Conservation (phyloP, 495 filamentous ascomycete genomes). For the Pseudomonodictys pantanalensis region DNA sequence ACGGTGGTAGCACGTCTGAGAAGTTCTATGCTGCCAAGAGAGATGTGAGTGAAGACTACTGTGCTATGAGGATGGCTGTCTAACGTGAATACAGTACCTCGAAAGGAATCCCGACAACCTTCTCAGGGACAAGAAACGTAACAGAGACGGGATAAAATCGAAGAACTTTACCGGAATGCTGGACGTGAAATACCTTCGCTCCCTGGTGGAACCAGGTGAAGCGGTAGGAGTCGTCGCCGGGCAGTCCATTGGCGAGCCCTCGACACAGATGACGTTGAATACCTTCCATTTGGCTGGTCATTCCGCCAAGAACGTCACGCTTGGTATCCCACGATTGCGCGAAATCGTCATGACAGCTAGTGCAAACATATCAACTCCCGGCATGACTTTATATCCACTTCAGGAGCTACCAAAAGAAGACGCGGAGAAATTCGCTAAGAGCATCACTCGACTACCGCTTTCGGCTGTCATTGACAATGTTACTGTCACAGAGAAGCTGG, state of each 20-base stretch:
- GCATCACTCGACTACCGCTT: conserved; percentile 82
- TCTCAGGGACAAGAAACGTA: conserved; percentile 73
- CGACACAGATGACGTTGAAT: conserved; percentile 99
- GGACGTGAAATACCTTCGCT: conserved; percentile 88
- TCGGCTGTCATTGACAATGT: conserved; percentile 83
- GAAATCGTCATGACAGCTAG: conserved; percentile 99
- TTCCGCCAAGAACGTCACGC: conserved; percentile 95
- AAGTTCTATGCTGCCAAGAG: conserved; percentile 57
- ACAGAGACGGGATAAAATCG: conserved; percentile 56
- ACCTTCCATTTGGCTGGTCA: conserved; percentile 99
- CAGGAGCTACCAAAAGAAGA: conserved; percentile 66
- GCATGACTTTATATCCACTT: conserved; percentile 82
- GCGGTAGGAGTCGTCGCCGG: conserved; percentile 97
- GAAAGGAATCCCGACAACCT: conserved; percentile 72
- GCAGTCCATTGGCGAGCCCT: conserved; percentile 94
- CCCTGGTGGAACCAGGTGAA: conserved; percentile 91
- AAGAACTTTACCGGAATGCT: conserved; percentile 79
- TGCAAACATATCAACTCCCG: conserved; percentile 78
- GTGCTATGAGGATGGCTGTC: conserved; percentile 28
- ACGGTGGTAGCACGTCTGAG: conserved; percentile 85
- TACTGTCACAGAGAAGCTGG: conserved; percentile 72
- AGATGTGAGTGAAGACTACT: conserved; percentile 15
- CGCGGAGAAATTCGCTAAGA: conserved; percentile 81
- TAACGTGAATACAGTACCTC: conserved; percentile 54
- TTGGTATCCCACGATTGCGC: conserved; percentile 93